Base-by-base conservation (phyloP, 495 filamentous ascomycete genomes). In the Penicillium odoratum region DNA sequence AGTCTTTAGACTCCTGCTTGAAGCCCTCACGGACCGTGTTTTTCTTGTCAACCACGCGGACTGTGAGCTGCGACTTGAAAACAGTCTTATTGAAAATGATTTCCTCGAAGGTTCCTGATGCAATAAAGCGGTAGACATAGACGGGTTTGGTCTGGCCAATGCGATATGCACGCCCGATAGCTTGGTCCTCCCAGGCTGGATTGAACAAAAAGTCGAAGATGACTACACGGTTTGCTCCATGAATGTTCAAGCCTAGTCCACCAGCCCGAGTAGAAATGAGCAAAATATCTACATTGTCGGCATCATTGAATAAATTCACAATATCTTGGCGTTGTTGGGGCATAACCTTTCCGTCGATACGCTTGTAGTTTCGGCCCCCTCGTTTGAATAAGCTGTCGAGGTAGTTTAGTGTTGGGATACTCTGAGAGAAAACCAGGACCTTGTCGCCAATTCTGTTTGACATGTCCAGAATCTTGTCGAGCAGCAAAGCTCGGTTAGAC, bases 201-300 rank as follows among this genome's bases (percentile, higher is more conserved):
- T 90, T 93, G 70, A 85, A 97, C 48, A 78, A 76, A 67, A 88
- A 90, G 64, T 98, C 93, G 36, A 96, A 87, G 18, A 98, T 88
- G 25, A 97, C 78, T 9, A 96, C 89, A 7, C 93, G 83, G 69
- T 96, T 98, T 0, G 93, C 93, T 5, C 89, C 88, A 38, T 74
- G 78, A 31, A 98, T 85, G 61, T 98, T 98, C 55, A 97, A 71
- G 0, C 92, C 92, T 0, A 90, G 66, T 1, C 91, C 92, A 15
- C 92, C 92, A 18, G 93, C 90, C 53, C 68, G 81, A 2, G 92
- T 96, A 0, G 92, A 96, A 29, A 97, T 90, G 3, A 97, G 76
- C 61, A 89, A 91, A 1, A 96, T 72, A 55, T 80, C 58, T 13
- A 67, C 64, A 6, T 74, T 9, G 0, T 36, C 67, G n/a, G 55